Percentiles rank a stretch among this genome's conserved stretches.
phyloP scores from a whole-genome alignment of 2,329 filamentous ascomycete species.

The Neurospora crassa region DNA sequence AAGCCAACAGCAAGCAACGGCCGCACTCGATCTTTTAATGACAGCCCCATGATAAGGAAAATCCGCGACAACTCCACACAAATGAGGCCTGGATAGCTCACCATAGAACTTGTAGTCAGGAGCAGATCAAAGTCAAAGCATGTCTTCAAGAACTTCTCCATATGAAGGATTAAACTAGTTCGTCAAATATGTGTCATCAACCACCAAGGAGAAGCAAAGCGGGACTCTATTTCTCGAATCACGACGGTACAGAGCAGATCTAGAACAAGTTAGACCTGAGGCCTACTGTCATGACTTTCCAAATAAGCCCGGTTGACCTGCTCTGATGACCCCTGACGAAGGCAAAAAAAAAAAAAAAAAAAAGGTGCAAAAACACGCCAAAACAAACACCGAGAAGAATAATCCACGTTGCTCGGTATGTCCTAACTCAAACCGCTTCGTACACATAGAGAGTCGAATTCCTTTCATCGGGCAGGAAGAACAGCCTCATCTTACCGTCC shows the following conservation, averaged over 20 bases:
- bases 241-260: no score
- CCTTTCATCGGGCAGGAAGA: conserved; percentile 37
- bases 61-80: not conserved
- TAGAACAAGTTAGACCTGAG: no score
- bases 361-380: not conserved
- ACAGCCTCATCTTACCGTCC: conserved; percentile 34
- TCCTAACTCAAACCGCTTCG: conserved; percentile 20
- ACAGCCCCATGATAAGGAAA: not conserved
- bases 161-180: not conserved
- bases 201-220: not conserved
- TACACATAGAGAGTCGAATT: conserved; percentile 37
- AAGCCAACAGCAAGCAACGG: not conserved
- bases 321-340: not conserved
- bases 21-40: not conserved
- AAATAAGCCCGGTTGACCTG: not conserved
- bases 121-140: not conserved
- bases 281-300: no score
- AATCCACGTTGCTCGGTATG: not conserved
- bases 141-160: not conserved
- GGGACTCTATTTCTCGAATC: not conserved
- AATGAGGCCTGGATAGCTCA: not conserved
- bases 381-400: not conserved
- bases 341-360: no score
- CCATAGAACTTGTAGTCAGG: not conserved
- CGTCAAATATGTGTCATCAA: not conserved